Conservation (phyloP, 2,329 filamentous ascomycete species). For the Arthrobotrys musiformis region DNA sequence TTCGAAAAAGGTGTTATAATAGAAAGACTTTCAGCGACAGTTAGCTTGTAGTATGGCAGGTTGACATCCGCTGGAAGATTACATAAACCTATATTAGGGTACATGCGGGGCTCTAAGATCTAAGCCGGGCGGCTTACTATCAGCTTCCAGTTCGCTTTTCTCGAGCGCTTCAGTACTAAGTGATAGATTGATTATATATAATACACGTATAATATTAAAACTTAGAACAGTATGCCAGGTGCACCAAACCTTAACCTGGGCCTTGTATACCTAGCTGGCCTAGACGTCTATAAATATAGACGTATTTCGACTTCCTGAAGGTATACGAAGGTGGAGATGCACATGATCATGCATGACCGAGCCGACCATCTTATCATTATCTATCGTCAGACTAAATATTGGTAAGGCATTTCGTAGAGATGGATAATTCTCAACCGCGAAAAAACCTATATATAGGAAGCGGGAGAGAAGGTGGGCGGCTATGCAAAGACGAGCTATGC, state of each 20-base stretch:
- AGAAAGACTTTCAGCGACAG: neutral
- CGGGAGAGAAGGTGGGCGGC: constrained; percentile 22
- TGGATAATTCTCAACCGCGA: neutral
- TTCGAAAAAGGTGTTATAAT: too few species aligned
- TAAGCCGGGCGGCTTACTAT: constrained; percentile 14
- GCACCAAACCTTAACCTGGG: too few species aligned
- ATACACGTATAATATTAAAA: too few species aligned
- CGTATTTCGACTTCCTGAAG: too few species aligned
- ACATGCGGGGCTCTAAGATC: neutral
- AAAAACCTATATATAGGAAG: constrained; percentile 21
- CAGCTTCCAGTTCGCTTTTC: neutral
- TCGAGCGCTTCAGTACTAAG: neutral
- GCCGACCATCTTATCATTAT: neutral
- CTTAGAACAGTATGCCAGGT: too few species aligned
- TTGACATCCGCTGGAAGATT: neutral
- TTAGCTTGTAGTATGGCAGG: too few species aligned
- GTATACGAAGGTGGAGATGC: too few species aligned
- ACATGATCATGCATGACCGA: too few species aligned
- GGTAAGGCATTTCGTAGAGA: too few species aligned
- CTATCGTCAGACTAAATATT: neutral
- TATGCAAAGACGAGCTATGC: constrained; percentile 20
- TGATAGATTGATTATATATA: neutral
- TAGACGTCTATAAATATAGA: too few species aligned
- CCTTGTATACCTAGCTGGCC: too few species aligned
- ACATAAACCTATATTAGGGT: neutral